Evolutionary conservation across 2,329 filamentous ascomycete genomes (phyloP), one percentile per base, ranked within the genome.

Genomic region (Paraconiothyrium sp.): DNA sequence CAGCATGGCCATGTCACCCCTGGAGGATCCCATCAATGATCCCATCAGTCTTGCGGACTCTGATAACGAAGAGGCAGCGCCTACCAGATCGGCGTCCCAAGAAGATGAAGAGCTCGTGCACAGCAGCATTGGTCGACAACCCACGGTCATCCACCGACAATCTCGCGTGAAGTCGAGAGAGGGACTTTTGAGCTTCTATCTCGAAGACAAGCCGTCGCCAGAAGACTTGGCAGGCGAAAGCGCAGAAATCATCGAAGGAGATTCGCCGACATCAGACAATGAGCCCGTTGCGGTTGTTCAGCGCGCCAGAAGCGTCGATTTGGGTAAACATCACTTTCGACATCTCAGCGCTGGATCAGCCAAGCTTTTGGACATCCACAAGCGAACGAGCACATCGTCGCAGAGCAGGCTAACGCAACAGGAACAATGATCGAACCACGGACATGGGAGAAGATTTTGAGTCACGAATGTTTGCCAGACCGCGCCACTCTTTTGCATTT

Each of bases 341-440:
- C 90, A 90, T 65, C 89, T 93, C 71, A 94, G 91, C 72, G 90
- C 91, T 48, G 92, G 92, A 54, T 94, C 90, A 72, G 91, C 91
- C 11, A 91, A 88, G 77, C 79, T 94, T 55, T 80, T 95, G 54
- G 89, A 93, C 54, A 84, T 94, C 50, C 72, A 72, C 39, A 78
- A 77, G 62, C 75, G 75, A 61, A 66, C 72, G 58, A 76, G 74
- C 65, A 61, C 66, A 59, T 61, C 68, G 34, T 74, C 76, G 55
- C 71, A 70, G 60, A 67, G 58, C 64, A 68, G 56, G 54, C 57
- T 66, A 57, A 62, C 67, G 16, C 68, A 70, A 61, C 58, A 70
- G 34, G 67, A 73, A 58, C 68, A 67, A 65, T 64, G 61, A 62
- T 55, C 50, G 54, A 57, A 62, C 65, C 52, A 63, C 51, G 51